Evolutionary conservation across 768 basidiomycete genomes (phyloP), one percentile per base, ranked within the genome.

Genomic region (Lentinula sp.): DNA sequence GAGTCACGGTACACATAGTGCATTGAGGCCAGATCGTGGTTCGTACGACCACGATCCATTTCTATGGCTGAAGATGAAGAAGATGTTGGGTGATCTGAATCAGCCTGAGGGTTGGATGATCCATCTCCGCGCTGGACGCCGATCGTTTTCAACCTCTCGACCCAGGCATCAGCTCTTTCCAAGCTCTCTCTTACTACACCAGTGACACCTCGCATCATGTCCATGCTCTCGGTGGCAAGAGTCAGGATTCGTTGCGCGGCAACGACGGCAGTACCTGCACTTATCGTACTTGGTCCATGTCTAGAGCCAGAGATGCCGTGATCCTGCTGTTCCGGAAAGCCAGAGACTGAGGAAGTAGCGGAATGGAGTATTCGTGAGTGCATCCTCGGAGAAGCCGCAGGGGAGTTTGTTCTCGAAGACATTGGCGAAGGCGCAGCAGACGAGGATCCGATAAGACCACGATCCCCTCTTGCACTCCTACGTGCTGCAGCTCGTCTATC

Each of bases 121-220:
- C 41, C 60, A 18, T 61, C 42, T 28, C 71, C 70, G 13, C 91
- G 82, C 64, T 91, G 88, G 43, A 93, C 73, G 5, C 93, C 92
- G 43, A 95, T 82, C 36, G 87, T 79, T 2, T 89, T 84, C 15
- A 94, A 76, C 4, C 92, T 84, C 51, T 90, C 89, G 37, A 94
- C 89, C 93, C 93, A 95, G 85, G 88, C 83, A 70, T 95, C 94
- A 35, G 93, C 94, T 59, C 88, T 79, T 70, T 95, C 93, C 71
- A 95, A 76, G 63, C 87, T 91, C 63, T 95, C 94, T 67, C 86
- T 88, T 62, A 95, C 89, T 23, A 95, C 91, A 4, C 84, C 81
- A n/a, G 91, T 91, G 33, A 95, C 91, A 33, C 90, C 85, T 33
- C 87, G 79, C 80, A 96, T 86, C 92, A 95, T 95, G 68, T 96